phyloP scores from a whole-genome alignment of 2,329 filamentous ascomycete genomes.

The Aspergillus carbonarius region DNA sequence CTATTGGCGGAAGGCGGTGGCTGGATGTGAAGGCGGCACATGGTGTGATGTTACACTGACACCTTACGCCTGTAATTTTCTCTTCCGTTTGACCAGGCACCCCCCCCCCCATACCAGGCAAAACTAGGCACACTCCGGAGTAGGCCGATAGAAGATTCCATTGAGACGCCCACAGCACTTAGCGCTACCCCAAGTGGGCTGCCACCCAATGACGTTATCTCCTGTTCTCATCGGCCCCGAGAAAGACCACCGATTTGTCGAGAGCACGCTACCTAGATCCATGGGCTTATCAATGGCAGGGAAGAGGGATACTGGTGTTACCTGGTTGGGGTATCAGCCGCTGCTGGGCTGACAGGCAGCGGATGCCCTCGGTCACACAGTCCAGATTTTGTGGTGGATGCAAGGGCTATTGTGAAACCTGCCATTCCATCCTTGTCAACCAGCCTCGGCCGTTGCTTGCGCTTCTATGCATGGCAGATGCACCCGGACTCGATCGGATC shows the following conservation, averaged over 20 bases:
- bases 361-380: not conserved
- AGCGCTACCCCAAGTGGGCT: not conserved
- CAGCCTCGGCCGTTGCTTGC: not conserved
- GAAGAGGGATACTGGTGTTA: not conserved
- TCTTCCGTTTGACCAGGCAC: not conserved
- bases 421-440: too few species aligned
- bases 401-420: not conserved
- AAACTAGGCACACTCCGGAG: not conserved
- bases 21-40: constrained; percentile 3
- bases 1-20: not conserved
- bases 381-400: not conserved
- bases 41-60: constrained; percentile 2
- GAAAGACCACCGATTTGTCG: not conserved
- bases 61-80: not conserved
- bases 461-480: not conserved
- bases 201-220: not conserved
- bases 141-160: not conserved
- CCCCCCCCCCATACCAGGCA: not conserved
- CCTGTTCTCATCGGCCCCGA: not conserved
- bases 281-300: not conserved
- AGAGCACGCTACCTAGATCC: not conserved
- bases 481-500: not conserved
- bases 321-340: not conserved
- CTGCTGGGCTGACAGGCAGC: not conserved
- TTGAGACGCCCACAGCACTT: not conserved